Evolutionary conservation across 179 eudicot genomes (phyloP), one percentile per base, ranked within the genome.

Genomic region (Amaranthus tricolor): DNA sequence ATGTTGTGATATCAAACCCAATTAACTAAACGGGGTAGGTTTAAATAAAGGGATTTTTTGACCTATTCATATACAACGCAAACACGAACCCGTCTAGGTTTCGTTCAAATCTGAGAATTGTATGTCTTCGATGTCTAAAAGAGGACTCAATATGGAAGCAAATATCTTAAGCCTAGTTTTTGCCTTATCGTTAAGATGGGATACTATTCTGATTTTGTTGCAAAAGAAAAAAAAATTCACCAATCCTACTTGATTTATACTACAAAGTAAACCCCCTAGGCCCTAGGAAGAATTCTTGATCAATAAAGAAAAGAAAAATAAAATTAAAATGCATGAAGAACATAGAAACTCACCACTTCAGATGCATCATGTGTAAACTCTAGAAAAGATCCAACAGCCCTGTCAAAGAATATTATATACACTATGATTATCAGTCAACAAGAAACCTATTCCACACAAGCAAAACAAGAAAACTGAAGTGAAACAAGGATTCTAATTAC

Each of bases 331-430:
- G 56, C 47, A 44, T 9, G 10, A 66, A 56, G 50, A 56, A 49
- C 43, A 31, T 53, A 69, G 44, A 74, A 68, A 83, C 97, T 85
- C 76, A 93, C 97, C 89, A 91, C 92, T 82, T 93, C 96, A 65
- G 76, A 66, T 83, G 81, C 90, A 82, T 91, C 97, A 67, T 84
- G 87, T 74, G 96, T 88, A 87, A 88, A 91, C 88, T 93, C 97
- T 58, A 93, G 86, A 82, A 93, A 93, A 71, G 97, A 89, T 43
- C 97, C 97, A 79, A 95, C 91, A 72, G 99, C 99, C 97, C 99
- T 95, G 87, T 16, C 43, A 78, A 75, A 73, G 56, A 45, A 73
- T 61, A 71, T 5, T 71, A 31, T 62, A 75, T 44, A 52, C n/a
- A 63, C 43, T 60, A 76, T 69, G 65, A 47, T 40, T 56, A 73